phyloP scores from a whole-genome alignment of 805 yeast genomes.

The Yarrowia divulgata region DNA sequence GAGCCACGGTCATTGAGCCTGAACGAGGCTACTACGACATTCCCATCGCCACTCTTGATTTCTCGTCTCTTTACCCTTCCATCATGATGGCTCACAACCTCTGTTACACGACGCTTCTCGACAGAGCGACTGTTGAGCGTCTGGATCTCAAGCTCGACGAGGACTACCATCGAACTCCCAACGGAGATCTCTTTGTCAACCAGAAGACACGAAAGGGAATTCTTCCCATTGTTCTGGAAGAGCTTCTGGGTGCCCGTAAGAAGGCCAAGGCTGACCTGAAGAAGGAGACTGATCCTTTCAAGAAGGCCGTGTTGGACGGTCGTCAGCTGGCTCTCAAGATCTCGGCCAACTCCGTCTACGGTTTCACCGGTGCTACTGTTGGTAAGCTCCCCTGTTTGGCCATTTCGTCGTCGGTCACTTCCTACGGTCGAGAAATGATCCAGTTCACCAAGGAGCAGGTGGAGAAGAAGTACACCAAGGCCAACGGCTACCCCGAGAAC shows the following conservation, averaged over 20 bases:
- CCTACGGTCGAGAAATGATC: slow-evolving; percentile 97
- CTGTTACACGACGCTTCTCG: slow-evolving; percentile 89
- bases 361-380: slow-evolving; percentile 98
- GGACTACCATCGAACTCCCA: slow-evolving; percentile 89
- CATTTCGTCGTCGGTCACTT: slow-evolving; percentile 92
- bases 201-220: slow-evolving; percentile 76
- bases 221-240: slow-evolving; percentile 88
- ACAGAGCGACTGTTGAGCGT: slow-evolving; percentile 69
- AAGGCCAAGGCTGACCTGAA: slow-evolving; percentile 89
- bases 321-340: slow-evolving; percentile 95
- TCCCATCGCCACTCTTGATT: slow-evolving; percentile 97
- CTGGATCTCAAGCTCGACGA: slow-evolving; percentile 67
- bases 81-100: slow-evolving; percentile 99
- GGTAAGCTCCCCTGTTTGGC: slow-evolving; percentile 97
- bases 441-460: slow-evolving; percentile 88
- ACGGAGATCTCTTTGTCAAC: slow-evolving; percentile 89
- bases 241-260: slow-evolving; percentile 88
- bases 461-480: slow-evolving; percentile 76
- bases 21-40: slow-evolving; percentile 93
- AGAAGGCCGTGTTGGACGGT: slow-evolving; percentile 92
- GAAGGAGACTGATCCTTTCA: slow-evolving; percentile 93
- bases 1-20: slow-evolving; percentile 99
- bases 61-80: slow-evolving; percentile 95
- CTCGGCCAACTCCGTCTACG: slow-evolving; percentile 98
- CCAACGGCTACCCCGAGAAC: slow-evolving; percentile 83